Base-by-base conservation (phyloP, 2,329 filamentous ascomycete genomes). In the Exophiala lecanii-corni region DNA sequence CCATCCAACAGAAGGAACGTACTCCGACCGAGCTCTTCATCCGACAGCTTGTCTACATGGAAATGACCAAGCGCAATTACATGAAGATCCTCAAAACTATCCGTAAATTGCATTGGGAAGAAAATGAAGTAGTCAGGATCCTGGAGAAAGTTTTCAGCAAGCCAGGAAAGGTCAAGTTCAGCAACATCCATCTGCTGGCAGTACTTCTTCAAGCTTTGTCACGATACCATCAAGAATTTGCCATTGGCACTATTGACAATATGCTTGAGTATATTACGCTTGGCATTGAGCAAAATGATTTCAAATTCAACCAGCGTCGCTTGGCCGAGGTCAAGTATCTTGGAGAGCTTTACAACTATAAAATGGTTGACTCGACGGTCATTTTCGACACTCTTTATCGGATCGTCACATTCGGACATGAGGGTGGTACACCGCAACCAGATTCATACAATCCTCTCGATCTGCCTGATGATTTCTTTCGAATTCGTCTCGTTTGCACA, bases 251-350 rank as follows among this genome's bases (percentile, higher is more conserved):
- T 36, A 87, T 98, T 50, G 92, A 98, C 62, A 89, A 91, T 51
- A 70, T 97, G 4, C 73, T 97, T 12, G 94, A 98, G 64, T 84
- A 86, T 4, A 84, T 98, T 52, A 84, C 78, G 1, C 77, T 94
- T 52, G 92, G 92, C 1, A 73, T 98, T 2, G 92, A 98, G 65
- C 80, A 89, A 55, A 97, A 97, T 57, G 92, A 98, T 62, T 98
- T 96, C 74, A 89, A 94, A 58, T 94, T 89, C 68, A 96, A 94
- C 61, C 92, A 98, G 66, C 84, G 89, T 47, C 84, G 92, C 16
- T 83, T 98, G 50, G 87, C 94, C 2, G 91, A 97, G 64, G 87
- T 95, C 59, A 97, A 96, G 62, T 98, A 96, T 61, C 74, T 98
- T 4, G 89, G 87, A 16, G 92, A 98, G 65, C 77, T 98, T 7